These are phyloP conservation scores for Pseudogymnoascus sp. DNA, from an alignment of 2,329 filamentous ascomycete species.

Conservation along the genomic window DNA sequence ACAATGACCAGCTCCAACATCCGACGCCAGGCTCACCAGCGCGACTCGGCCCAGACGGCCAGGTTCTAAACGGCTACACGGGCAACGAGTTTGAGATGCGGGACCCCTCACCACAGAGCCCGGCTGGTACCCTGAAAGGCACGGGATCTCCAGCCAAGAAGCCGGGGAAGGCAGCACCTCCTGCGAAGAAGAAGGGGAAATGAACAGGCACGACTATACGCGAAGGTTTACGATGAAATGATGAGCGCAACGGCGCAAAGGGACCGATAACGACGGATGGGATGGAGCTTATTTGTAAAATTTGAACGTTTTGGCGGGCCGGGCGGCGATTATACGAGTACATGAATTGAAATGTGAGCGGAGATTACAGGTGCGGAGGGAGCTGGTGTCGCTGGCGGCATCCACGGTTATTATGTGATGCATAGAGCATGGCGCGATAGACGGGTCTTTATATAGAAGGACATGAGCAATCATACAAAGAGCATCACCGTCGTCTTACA, in stretches of 20 bases:
- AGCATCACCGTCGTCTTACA: background rate
- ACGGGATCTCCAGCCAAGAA: background rate
- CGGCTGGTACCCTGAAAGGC: background rate
- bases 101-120: background rate
- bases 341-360: background rate
- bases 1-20: slow-evolving; percentile 64
- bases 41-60: slow-evolving; percentile 16
- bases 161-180: background rate
- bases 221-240: background rate
- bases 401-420: background rate
- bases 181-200: background rate
- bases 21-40: slow-evolving; percentile 51
- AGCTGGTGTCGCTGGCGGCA: background rate
- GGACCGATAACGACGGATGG: background rate
- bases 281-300: background rate
- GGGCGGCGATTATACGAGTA: slow-evolving; percentile 1
- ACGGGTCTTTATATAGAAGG: slow-evolving; percentile 3
- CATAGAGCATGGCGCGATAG: slow-evolving; percentile 5
- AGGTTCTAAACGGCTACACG: background rate
- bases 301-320: slow-evolving; percentile 4
- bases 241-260: background rate
- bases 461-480: slow-evolving; percentile 8
- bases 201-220: background rate
- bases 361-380: background rate
- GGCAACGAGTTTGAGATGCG: background rate